Percentiles rank a stretch among this genome's conserved stretches.
Conservation (phyloP, 1,139 yeast species). For the Scheffersomyces parashehatae region DNA sequence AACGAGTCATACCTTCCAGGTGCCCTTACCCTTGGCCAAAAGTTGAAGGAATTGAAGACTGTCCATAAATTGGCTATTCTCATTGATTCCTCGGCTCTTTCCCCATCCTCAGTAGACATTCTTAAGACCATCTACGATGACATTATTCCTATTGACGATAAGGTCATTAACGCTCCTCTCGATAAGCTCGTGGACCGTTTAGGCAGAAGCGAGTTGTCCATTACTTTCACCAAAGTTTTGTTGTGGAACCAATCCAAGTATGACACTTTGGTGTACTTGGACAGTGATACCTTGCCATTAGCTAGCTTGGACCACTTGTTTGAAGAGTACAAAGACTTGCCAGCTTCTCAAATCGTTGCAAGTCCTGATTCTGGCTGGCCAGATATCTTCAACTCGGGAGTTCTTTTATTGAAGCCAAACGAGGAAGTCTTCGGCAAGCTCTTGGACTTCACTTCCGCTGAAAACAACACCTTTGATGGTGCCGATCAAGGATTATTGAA, state of each 20-base stretch:
- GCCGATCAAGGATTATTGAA: conserved; percentile 38
- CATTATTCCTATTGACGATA: conserved; percentile 24
- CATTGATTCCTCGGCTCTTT: conserved; percentile 18
- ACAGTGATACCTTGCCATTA: conserved; percentile 32
- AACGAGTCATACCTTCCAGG: conserved; percentile 33
- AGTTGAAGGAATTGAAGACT: conserved; percentile 22
- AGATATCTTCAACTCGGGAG: conserved; percentile 36
- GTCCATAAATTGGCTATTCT: conserved; percentile 22
- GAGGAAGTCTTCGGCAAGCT: conserved; percentile 18
- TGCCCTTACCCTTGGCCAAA: conserved; percentile 27
- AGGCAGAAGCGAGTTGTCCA: conserved; percentile 29
- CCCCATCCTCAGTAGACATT: conserved; percentile 17
- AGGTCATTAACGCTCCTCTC: conserved; percentile 20
- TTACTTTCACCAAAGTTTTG: conserved; percentile 29
- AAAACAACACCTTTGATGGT: conserved; percentile 27
- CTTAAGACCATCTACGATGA: conserved; percentile 24
- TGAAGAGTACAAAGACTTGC: conserved; percentile 15
- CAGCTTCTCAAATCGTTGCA: conserved; percentile 22
- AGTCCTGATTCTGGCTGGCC: conserved; percentile 42
- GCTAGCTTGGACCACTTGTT: conserved; percentile 25
- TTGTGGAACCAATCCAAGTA: conserved; percentile 29
- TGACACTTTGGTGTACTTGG: conserved; percentile 28
- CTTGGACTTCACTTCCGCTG: conserved; percentile 13
- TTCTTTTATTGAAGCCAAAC: conserved; percentile 28
- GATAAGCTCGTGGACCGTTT: conserved; percentile 19